phyloP scores from a whole-genome alignment of 2,329 filamentous ascomycete genomes.

The Zalaria obscura region DNA sequence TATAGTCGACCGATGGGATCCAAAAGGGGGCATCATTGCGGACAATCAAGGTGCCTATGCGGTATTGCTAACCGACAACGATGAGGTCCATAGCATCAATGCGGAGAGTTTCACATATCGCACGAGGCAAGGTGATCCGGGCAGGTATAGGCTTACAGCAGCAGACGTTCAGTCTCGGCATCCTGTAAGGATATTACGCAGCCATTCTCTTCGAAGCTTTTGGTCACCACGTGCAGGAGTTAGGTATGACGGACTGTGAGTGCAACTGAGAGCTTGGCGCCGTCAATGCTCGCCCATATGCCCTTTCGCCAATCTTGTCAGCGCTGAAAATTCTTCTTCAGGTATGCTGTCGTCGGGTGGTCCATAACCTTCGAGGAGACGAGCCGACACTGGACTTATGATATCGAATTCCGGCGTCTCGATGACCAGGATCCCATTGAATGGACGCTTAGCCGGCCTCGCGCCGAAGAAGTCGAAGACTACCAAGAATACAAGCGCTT shows the following conservation, averaged over 20 bases:
- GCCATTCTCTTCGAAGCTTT: constrained; percentile 27
- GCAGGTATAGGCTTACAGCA: constrained; percentile 28
- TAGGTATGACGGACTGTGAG: constrained; percentile 34
- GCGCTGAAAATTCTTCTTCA: constrained; percentile 3
- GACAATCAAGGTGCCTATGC: constrained; percentile 31
- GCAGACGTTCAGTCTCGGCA: constrained; percentile 24
- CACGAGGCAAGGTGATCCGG: constrained; percentile 22
- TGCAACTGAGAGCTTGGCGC: constrained; percentile 2
- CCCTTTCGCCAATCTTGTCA: neutral
- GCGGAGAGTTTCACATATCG: constrained; percentile 28
- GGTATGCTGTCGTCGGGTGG: constrained; percentile 27
- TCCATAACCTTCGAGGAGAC: constrained; percentile 16
- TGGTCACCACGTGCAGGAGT: constrained; percentile 32
- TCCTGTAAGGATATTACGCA: constrained; percentile 29
- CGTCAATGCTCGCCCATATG: neutral
- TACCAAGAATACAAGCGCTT: constrained; percentile 33
- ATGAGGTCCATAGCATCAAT: constrained; percentile 21
- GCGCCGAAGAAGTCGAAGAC: constrained; percentile 31
- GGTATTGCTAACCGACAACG: constrained; percentile 24
- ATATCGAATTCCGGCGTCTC: constrained; percentile 24
- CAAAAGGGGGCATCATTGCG: constrained; percentile 26
- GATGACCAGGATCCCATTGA: constrained; percentile 17
- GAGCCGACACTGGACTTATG: constrained; percentile 18
- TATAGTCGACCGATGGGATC: constrained; percentile 29
- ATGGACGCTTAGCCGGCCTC: constrained; percentile 23